These are phyloP conservation scores for Pseudogymnoascus sp. DNA, from an alignment of 2,329 filamentous ascomycete species.

Conservation along the genomic window DNA sequence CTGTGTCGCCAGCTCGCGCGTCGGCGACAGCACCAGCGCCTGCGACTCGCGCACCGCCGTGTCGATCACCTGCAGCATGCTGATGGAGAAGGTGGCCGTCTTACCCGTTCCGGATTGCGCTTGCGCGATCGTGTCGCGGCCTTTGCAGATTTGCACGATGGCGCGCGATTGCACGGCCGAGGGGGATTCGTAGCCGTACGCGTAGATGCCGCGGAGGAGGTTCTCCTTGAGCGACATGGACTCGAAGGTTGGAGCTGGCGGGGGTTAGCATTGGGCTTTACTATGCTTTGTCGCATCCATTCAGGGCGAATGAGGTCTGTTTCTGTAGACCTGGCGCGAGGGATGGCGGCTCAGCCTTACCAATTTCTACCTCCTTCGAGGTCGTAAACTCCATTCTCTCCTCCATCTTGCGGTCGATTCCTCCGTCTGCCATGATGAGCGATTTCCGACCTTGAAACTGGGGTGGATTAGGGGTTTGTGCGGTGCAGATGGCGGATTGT, in stretches of 20 bases:
- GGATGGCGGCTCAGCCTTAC: neutral
- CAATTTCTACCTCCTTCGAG: slow-evolving; percentile 71
- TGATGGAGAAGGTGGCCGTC: slow-evolving; percentile 93
- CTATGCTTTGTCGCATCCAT: neutral
- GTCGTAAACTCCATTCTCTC: slow-evolving; percentile 98
- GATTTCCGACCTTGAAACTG: slow-evolving; percentile 12
- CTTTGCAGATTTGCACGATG: slow-evolving; percentile 98
- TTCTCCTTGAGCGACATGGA: slow-evolving; percentile 51
- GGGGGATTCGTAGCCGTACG: slow-evolving; percentile 96
- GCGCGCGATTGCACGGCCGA: slow-evolving; percentile 96
- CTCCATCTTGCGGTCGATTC: slow-evolving; percentile 84
- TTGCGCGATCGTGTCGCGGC: slow-evolving; percentile 95
- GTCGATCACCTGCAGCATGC: slow-evolving; percentile 91
- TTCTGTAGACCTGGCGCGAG: neutral
- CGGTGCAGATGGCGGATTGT: slow-evolving; percentile 1
- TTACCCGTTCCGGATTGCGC: slow-evolving; percentile 96
- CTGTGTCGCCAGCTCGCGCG: slow-evolving; percentile 92
- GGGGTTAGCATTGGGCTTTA: neutral
- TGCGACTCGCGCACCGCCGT: slow-evolving; percentile 88
- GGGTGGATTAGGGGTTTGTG: neutral
- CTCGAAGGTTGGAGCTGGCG: slow-evolving; percentile 11
- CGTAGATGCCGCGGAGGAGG: slow-evolving; percentile 92
- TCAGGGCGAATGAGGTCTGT: neutral
- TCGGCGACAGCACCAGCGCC: slow-evolving; percentile 90
- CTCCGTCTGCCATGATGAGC: slow-evolving; percentile 67